These are phyloP conservation scores for Bremia lactucae DNA, from an alignment of 352 stramenopile species.

Conservation along the genomic window DNA sequence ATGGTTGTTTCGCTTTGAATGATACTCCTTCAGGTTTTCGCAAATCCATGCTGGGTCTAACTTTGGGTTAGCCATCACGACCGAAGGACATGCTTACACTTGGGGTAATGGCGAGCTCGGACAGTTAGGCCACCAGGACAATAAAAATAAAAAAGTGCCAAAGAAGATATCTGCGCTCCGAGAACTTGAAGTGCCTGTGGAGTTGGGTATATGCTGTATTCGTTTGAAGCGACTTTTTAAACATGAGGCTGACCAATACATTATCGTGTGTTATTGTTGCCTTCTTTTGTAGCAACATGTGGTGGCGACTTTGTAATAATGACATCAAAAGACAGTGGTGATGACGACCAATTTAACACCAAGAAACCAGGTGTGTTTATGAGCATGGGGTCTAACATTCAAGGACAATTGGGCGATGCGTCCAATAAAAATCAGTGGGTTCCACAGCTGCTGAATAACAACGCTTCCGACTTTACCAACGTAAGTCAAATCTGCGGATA, in stretches of 20 bases:
- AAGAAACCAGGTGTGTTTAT: constrained; percentile 70
- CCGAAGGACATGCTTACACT: constrained; percentile 60
- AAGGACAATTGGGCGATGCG: constrained; percentile 57
- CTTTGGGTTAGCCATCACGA: constrained; percentile 48
- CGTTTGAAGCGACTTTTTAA: too few relatives aligned
- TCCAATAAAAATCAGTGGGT: constrained; percentile 77
- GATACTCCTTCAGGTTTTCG: constrained; percentile 31
- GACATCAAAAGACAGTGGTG: constrained; percentile 49
- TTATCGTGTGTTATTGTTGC: constrained; percentile 2
- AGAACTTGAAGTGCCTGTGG: constrained; percentile 63
- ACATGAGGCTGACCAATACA: too few relatives aligned
- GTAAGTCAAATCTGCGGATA: constrained; percentile 22
- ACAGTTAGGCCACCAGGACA: constrained; percentile 75
- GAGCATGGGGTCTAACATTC: constrained; percentile 65
- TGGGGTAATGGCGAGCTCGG: constrained; percentile 71
- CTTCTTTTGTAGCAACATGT: constrained; percentile 28
- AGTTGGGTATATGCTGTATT: constrained; percentile 44
- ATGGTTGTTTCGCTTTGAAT: not conserved
- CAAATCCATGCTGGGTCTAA: constrained; percentile 44
- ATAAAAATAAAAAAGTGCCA: constrained; percentile 77
- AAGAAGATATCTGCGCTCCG: constrained; percentile 80
- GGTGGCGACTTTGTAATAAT: constrained; percentile 65
- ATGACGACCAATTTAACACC: constrained; percentile 69
- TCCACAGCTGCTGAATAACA: constrained; percentile 65
- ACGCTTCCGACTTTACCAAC: constrained; percentile 40